Conservation (phyloP, 208 protist genomes). For the Naegleria gruberi region DNA sequence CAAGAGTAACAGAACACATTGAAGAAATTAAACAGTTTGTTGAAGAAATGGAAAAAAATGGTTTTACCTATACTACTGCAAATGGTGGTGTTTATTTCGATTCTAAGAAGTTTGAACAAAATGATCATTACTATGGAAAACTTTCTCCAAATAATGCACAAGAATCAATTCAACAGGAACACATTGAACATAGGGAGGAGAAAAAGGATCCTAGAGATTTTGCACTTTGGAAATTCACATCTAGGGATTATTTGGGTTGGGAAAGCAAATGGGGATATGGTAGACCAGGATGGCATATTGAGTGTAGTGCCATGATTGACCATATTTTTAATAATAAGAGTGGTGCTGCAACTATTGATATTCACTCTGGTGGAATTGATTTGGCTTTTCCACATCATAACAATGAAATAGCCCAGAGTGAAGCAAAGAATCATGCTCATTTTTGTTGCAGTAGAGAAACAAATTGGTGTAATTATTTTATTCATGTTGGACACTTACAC, state of each 20-base stretch:
- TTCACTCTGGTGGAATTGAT: slow-evolving; percentile 94
- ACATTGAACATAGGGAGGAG: slow-evolving; percentile 40
- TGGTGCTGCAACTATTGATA: slow-evolving; percentile 68
- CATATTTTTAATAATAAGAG: slow-evolving; percentile 33
- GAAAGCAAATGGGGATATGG: slow-evolving; percentile 80
- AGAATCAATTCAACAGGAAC: slow-evolving; percentile 56
- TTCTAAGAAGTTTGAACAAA: slow-evolving; percentile 57
- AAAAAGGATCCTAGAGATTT: slow-evolving; percentile 88
- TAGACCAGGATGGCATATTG: slow-evolving; percentile 99
- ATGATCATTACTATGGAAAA: not conserved
- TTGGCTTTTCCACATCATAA: slow-evolving; percentile 99
- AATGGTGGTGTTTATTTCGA: slow-evolving; percentile 92
- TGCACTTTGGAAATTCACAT: slow-evolving; percentile 89
- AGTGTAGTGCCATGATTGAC: slow-evolving; percentile 97
- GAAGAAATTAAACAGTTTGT: slow-evolving; percentile 86
- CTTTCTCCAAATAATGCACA: slow-evolving; percentile 49
- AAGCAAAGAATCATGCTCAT: slow-evolving; percentile 60
- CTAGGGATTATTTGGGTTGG: slow-evolving; percentile 66
- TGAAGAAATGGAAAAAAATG: slow-evolving; percentile 86
- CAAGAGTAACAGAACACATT: slow-evolving; percentile 94
- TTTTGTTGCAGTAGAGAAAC: not conserved
- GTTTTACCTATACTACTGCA: slow-evolving; percentile 77
- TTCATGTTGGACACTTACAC: slow-evolving; percentile 92
- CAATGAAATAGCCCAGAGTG: slow-evolving; percentile 96
- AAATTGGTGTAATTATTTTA: slow-evolving; percentile 97